Conservation (phyloP, 148 eudicot species). For the Drosera capensis region DNA sequence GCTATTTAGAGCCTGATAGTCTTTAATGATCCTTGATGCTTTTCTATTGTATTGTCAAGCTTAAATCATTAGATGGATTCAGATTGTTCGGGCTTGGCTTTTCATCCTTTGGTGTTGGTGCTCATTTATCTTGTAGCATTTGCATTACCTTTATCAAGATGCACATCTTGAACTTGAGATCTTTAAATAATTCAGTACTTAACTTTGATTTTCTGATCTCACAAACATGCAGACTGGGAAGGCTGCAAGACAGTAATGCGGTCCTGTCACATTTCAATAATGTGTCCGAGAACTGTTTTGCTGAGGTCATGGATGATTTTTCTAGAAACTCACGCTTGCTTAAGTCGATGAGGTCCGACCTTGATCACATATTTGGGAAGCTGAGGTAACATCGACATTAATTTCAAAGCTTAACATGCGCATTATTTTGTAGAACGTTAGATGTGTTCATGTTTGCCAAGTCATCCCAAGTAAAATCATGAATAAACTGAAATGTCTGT, state of each 20-base stretch:
- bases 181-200: no score
- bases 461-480: no score
- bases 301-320: conserved; percentile 61
- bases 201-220: background rate
- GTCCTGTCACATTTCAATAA: conserved; percentile 87
- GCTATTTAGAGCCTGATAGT: no score
- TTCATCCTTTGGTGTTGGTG: no score
- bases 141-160: no score
- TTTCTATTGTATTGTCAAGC: no score
- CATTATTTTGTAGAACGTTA: background rate
- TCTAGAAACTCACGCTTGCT: conserved; percentile 59
- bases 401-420: background rate
- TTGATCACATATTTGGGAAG: conserved; percentile 82
- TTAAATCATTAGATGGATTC: no score
- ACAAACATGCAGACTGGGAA: conserved; percentile 45
- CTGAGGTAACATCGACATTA: conserved; percentile 28
- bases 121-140: no score
- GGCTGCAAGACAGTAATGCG: conserved; percentile 93
- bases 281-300: conserved; percentile 63
- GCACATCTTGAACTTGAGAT: no score
- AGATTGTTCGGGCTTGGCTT: no score
- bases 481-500: no score
- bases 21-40: no score
- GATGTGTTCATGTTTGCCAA: background rate
- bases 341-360: conserved; percentile 82